Base-by-base conservation (phyloP, 306 rosid genomes). In the Castanea mollissima region DNA sequence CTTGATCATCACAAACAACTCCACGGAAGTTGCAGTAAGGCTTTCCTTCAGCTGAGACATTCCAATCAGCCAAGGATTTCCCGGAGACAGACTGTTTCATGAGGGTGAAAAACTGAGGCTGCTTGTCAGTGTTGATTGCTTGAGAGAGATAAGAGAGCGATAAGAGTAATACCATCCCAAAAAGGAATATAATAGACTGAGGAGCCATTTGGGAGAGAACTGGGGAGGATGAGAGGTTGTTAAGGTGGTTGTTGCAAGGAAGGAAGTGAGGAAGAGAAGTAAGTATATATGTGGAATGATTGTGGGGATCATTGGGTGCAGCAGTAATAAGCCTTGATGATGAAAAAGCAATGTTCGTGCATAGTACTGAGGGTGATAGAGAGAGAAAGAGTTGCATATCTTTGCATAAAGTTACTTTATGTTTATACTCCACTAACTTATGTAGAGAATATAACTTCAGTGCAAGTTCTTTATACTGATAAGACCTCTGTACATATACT, bases 361-460 rank as follows among this genome's bases (percentile, higher is more conserved):
- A 81, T 73, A 12, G 68, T 73, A 80, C 41, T 75, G 44, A 55
- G 2, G 27, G 8, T 41, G n/a, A 9, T 2, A 34, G 12, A 57
- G 75, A 58, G 34, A 80, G 76, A 58, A 78, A 46, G 79, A 51
- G 57, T 69, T 73, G 71, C 82, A 77, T 87, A 60, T 85, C 86
- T 90, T 92, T 87, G 90, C 59, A 69, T 82, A 92, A 92, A 90
- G 97, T 83, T 63, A 82, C 97, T 92, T 92, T 90, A 76, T 15
- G 85, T 86, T 89, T 90, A 86, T 82, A 83, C 97, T 88, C 96
- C 92, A 92, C 93, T 79, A 78, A 68, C 55, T 52, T 73, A 31
- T 77, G 84, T 62, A 81, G 84, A 74, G 87, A 81, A 87, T 85
- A 88, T 84, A 81, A 77, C 85, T 76, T 71, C 76, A 73, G 76